A percentile compares a stretch with the other conserved stretches of the same genome.
These are phyloP conservation scores for Baudoinia panamericana DNA, from an alignment of 495 filamentous ascomycete species.

Conservation along the genomic window DNA sequence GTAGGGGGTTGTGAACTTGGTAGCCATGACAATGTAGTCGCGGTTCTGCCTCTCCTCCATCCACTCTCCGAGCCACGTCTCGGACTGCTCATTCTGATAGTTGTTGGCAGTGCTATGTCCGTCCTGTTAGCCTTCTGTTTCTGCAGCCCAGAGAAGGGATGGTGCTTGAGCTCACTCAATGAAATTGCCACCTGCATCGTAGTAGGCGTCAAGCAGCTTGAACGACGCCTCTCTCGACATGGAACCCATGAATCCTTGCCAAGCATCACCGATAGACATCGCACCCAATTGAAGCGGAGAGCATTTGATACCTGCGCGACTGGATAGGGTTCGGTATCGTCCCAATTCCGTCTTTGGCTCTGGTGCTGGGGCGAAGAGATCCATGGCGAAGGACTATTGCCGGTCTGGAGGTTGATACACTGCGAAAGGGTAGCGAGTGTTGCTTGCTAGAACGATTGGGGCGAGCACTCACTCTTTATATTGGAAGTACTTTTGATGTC, in stretches of 20 bases:
- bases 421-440: too few species aligned
- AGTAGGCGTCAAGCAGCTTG: slow-evolving; percentile 49
- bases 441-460: too few species aligned
- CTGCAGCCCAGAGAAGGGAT: too few species aligned
- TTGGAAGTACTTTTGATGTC: too few species aligned
- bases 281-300: slow-evolving; percentile 45
- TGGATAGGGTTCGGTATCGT: slow-evolving; percentile 46
- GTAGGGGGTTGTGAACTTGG: slow-evolving; percentile 44
- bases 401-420: too few species aligned
- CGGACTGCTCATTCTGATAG: slow-evolving; percentile 58
- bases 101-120: too few species aligned
- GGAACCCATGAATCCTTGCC: slow-evolving; percentile 39
- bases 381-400: slow-evolving; percentile 1
- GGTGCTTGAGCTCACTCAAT: too few species aligned
- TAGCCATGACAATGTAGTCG: slow-evolving; percentile 56
- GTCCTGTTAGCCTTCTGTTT: too few species aligned
- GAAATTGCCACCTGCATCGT: slow-evolving; percentile 62
- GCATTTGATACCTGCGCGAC: slow-evolving; percentile 45
- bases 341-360: slow-evolving; percentile 44
- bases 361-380: slow-evolving; percentile 28
- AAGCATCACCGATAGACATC: slow-evolving; percentile 49
- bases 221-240: slow-evolving; percentile 49
- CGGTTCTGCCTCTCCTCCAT: slow-evolving; percentile 41
- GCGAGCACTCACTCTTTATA: too few species aligned
- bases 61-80: slow-evolving; percentile 68